Conservation (phyloP, 2,329 filamentous ascomycete genomes). For the Daldinia sp. region DNA sequence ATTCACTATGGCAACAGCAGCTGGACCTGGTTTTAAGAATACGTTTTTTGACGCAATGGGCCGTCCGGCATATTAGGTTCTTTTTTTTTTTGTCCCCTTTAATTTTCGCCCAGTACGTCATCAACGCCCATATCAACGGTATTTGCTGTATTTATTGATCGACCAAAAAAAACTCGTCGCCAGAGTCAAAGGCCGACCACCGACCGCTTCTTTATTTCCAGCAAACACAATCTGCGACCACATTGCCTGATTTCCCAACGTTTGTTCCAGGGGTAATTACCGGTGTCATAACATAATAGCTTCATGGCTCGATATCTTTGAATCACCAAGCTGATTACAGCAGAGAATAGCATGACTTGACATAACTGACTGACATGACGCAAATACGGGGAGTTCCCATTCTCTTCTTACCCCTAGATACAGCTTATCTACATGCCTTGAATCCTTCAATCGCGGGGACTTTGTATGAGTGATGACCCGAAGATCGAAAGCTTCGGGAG, state of each 20-base stretch:
- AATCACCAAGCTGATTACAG: neutral
- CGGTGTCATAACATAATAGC: neutral
- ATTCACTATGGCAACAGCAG: neutral
- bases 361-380: neutral
- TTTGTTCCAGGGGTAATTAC: slow-evolving; percentile 2
- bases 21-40: neutral
- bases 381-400: neutral
- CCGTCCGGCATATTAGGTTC: neutral
- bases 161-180: slow-evolving; percentile 26
- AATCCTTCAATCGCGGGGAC: neutral
- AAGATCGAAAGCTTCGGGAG: neutral
- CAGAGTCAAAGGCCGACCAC: slow-evolving; percentile 30
- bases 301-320: neutral
- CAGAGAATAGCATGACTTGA: neutral
- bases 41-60: neutral
- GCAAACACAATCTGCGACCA: slow-evolving; percentile 8
- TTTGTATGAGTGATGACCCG: neutral
- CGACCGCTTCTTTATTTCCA: slow-evolving; percentile 20
- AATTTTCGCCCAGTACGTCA: neutral
- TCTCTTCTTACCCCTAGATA: neutral
- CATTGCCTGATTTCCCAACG: neutral
- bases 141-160: slow-evolving; percentile 13
- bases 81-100: neutral
- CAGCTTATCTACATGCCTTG: neutral
- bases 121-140: neutral